A percentile compares a stretch with the other conserved stretches of the same genome.
These are phyloP conservation scores for Microstroma glucosiphilum DNA, from an alignment of 1,284 basidiomycete species.

Conservation along the genomic window DNA sequence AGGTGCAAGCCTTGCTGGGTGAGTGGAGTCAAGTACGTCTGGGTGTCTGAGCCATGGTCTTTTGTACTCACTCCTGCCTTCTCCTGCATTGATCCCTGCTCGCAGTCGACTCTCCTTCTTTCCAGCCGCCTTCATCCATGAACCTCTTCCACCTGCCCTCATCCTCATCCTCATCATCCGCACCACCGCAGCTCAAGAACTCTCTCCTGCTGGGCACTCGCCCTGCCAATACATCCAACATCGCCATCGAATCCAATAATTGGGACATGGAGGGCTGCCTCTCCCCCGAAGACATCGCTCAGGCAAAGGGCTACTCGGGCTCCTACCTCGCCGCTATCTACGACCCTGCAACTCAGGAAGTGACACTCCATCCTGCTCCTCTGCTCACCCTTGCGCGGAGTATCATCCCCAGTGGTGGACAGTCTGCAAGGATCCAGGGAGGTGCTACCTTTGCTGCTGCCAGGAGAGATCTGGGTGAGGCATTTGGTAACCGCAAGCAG, in stretches of 20 bases:
- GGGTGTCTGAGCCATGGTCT: background rate
- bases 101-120: slow-evolving; percentile 7
- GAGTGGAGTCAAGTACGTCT: background rate
- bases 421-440: slow-evolving; percentile 17
- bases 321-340: slow-evolving; percentile 45
- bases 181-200: background rate
- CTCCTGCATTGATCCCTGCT: background rate
- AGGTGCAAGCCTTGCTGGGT: background rate
- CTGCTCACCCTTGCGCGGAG: slow-evolving; percentile 39
- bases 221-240: background rate
- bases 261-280: background rate
- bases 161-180: background rate
- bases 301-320: background rate
- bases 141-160: background rate
- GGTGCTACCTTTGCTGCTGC: slow-evolving; percentile 25
- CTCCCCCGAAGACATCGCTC: background rate
- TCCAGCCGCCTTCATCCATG: background rate
- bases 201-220: background rate
- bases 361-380: slow-evolving; percentile 42
- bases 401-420: slow-evolving; percentile 29
- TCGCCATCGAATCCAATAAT: slow-evolving; percentile 1
- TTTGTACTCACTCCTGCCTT: too few relatives aligned
- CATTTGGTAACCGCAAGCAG: slow-evolving; percentile 48
- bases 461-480: slow-evolving; percentile 42
- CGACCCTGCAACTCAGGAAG: slow-evolving; percentile 32